These are phyloP conservation scores for Sphagnum fallax DNA, from an alignment of 228 moss, liverwort and hornwort genomes.

Conservation along the genomic window DNA sequence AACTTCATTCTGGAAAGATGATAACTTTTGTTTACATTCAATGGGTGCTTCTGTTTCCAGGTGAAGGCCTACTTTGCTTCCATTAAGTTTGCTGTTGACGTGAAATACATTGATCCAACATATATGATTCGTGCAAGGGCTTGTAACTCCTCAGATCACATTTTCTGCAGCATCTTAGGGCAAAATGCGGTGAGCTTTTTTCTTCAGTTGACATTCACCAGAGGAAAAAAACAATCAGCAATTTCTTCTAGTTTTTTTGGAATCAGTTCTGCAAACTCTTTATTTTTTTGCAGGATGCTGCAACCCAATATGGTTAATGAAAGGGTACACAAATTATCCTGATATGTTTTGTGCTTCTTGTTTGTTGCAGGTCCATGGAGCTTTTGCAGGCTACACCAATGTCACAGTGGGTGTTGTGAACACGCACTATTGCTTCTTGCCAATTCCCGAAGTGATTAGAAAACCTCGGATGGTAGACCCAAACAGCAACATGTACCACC, in stretches of 20 bases:
- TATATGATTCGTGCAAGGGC: conserved; percentile 62
- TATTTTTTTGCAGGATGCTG: not conserved
- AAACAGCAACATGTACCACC: conserved; percentile 64
- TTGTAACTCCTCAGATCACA: conserved; percentile 50
- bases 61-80: conserved; percentile 37
- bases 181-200: conserved; percentile 42
- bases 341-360: not conserved
- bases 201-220: not conserved
- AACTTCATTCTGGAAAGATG: not conserved
- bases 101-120: conserved; percentile 62
- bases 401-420: conserved; percentile 54
- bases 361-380: conserved; percentile 41
- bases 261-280: not conserved
- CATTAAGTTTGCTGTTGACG: conserved; percentile 27
- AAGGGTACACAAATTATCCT: not conserved
- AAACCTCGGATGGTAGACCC: conserved; percentile 48
- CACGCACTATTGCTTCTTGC: conserved; percentile 52
- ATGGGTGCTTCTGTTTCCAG: conserved; percentile 9
- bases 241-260: not conserved
- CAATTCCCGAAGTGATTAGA: conserved; percentile 39
- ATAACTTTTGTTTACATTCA: not conserved
- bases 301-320: not conserved
- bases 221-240: not conserved
- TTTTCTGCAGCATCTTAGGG: conserved; percentile 55
- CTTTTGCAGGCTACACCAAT: conserved; percentile 55